Percentiles rank a stretch among this genome's conserved stretches.
phyloP scores from a whole-genome alignment of 371 early-diverging fungal genomes.

The Basidiobolus meristosporus region DNA sequence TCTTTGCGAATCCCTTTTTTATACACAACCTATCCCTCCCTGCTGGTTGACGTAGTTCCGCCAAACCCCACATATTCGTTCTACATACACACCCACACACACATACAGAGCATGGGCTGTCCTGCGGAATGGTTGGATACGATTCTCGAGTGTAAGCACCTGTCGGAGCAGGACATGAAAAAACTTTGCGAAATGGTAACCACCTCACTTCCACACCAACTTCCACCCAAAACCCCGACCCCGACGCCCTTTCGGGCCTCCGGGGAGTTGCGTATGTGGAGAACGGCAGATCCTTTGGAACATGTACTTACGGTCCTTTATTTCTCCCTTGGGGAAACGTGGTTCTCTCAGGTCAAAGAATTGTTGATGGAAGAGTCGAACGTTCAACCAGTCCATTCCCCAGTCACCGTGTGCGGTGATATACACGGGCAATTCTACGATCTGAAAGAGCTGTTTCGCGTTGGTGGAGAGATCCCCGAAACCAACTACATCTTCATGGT shows the following conservation, averaged over 20 bases:
- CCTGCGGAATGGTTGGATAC: slow-evolving; percentile 85
- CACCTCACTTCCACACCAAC: too few species aligned
- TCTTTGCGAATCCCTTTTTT: too few species aligned
- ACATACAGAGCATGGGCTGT: slow-evolving; percentile 6
- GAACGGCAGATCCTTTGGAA: too few species aligned
- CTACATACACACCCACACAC: too few species aligned
- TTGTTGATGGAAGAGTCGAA: slow-evolving; percentile 87
- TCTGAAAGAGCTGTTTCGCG: slow-evolving; percentile 91
- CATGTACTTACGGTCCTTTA: too few species aligned
- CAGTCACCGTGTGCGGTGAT: slow-evolving; percentile 96
- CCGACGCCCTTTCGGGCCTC: too few species aligned
- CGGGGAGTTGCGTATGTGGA: too few species aligned
- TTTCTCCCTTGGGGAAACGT: not conserved
- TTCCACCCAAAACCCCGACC: too few species aligned
- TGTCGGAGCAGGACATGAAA: slow-evolving; percentile 85
- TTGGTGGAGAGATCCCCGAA: slow-evolving; percentile 92
- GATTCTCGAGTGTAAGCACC: slow-evolving; percentile 75
- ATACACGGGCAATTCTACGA: slow-evolving; percentile 99
- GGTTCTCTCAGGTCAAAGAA: slow-evolving; percentile 56
- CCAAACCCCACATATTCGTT: too few species aligned
- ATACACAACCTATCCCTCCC: too few species aligned
- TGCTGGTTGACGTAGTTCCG: too few species aligned
- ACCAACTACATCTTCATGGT: slow-evolving; percentile 97
- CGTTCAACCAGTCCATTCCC: slow-evolving; percentile 84
- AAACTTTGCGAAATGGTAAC: slow-evolving; percentile 85